Evolutionary conservation across 768 basidiomycete genomes (phyloP), one percentile per base, ranked within the genome.

Genomic region (Mycena maculata): DNA sequence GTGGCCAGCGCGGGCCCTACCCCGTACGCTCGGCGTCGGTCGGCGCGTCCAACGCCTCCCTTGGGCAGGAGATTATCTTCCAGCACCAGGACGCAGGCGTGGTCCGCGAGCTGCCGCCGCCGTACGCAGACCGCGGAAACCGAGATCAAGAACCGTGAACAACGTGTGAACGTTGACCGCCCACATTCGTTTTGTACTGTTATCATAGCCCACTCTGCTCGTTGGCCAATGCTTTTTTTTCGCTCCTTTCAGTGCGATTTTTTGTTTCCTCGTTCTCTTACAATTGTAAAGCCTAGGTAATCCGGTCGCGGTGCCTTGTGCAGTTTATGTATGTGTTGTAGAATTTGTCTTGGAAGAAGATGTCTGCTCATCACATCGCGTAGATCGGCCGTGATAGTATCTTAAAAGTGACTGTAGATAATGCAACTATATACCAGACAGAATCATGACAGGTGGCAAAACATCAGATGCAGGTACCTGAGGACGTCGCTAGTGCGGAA

Each of bases 21-120:
- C 68, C 67, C 16, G 31, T 44, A 27, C 65, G 72, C 42, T 67
- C 68, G 8, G 63, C 66, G 60, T 72, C 71, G 18, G 15, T 68
- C 33, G 62, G 68, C 36, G 45, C 61, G 50, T 23, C 48, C 33
- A 23, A 36, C 49, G 15, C 44, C 45, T 36, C 33, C 33, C 8
- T 36, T 13, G 18, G 47, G 3, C 41, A 55, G 16, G 78, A 78
- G 53, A 73, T 79, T 52, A 74, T 80, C 64, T 75, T 77, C 48
- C 81, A 82, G 65, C 80, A 82, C 55, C 72, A 75, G 28, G 80
- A 82, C 59, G 78, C 77, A 38, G 77, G 78, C 30, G 63, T 74
- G 22, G 73, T 81, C 18, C 76, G 76, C 53, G 80, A 81, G 70
- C 71, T 81, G 10, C 81, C 81, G 15, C 81, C 81, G 27, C 78